Evolutionary conservation across 495 filamentous ascomycete genomes (phyloP).

Genomic region (Aspergillus sclerotiicarbonarius): DNA sequence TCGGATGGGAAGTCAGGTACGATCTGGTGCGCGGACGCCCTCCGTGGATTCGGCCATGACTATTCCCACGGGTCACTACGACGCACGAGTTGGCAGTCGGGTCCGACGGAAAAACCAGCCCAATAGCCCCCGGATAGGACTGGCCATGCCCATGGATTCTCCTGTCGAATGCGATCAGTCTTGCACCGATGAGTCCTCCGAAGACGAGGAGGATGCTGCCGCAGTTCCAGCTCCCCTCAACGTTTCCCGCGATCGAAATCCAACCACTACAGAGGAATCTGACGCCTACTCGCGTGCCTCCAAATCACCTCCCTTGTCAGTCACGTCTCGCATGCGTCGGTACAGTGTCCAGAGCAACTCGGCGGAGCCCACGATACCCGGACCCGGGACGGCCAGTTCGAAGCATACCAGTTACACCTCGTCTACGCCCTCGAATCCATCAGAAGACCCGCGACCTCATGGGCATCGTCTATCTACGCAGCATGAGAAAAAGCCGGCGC

Average conservation of each 20-base stretch:
- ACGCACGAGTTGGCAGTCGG: constrained; percentile 31
- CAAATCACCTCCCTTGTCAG: constrained; percentile 41
- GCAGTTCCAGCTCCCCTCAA: constrained; percentile 13
- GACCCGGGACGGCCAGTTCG: constrained; percentile 33
- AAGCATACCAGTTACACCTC: constrained; percentile 41
- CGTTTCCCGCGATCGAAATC: constrained; percentile 15
- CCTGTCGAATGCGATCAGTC: constrained; percentile 12
- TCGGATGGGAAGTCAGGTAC: not conserved
- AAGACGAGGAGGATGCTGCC: constrained; percentile 26
- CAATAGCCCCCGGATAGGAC: not conserved
- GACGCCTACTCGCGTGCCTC: constrained; percentile 26
- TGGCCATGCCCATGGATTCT: not conserved
- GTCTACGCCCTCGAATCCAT: constrained; percentile 30
- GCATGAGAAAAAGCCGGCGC: constrained; percentile 27
- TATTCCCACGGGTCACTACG: constrained; percentile 41
- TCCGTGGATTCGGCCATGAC: constrained; percentile 15
- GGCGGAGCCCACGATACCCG: constrained; percentile 27
- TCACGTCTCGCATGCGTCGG: constrained; percentile 47
- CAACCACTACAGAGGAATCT: constrained; percentile 8
- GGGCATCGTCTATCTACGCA: constrained; percentile 17
- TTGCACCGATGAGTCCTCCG: constrained; percentile 11
- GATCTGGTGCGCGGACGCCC: constrained; percentile 4
- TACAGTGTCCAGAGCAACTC: constrained; percentile 35
- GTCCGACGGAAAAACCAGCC: constrained; percentile 8
- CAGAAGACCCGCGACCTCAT: constrained; percentile 29